These are phyloP conservation scores for Fusarium sp. DNA, from an alignment of 2,329 filamentous ascomycete species.

Conservation along the genomic window DNA sequence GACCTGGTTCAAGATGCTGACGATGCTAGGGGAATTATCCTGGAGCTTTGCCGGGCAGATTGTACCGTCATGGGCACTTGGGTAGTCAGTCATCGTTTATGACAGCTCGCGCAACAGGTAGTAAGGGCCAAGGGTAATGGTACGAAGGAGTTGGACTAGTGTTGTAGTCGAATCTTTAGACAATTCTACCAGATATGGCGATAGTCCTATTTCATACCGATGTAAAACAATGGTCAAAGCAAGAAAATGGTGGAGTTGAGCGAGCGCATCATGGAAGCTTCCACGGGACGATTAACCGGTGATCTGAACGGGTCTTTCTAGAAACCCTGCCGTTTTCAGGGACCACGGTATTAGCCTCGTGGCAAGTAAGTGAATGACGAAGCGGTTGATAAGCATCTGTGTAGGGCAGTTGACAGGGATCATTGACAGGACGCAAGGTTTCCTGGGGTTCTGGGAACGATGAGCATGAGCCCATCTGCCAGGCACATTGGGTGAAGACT, in stretches of 20 bases:
- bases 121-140: neutral
- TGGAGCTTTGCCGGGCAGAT: neutral
- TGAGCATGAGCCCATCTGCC: conserved; percentile 26
- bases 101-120: conserved; percentile 9
- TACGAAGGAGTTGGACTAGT: conserved; percentile 5
- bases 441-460: conserved; percentile 26
- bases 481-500: conserved; percentile 24
- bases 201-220: neutral
- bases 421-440: conserved; percentile 31
- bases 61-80: conserved; percentile 17
- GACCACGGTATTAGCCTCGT: conserved; percentile 17
- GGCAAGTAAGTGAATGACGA: conserved; percentile 37
- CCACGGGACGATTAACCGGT: conserved; percentile 32
- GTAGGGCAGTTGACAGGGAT: conserved; percentile 20
- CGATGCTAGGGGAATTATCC: conserved; percentile 22
- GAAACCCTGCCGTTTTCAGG: conserved; percentile 18
- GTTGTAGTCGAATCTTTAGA: conserved; percentile 2
- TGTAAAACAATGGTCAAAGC: conserved; percentile 3
- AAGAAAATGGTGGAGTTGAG: conserved; percentile 2
- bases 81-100: neutral
- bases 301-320: conserved; percentile 23
- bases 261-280: conserved; percentile 25
- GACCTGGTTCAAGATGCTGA: conserved; percentile 6
- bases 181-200: neutral
- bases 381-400: conserved; percentile 38